These are phyloP conservation scores for Seminavis robusta DNA, from an alignment of 108 stramenopile genomes.

Conservation along the genomic window DNA sequence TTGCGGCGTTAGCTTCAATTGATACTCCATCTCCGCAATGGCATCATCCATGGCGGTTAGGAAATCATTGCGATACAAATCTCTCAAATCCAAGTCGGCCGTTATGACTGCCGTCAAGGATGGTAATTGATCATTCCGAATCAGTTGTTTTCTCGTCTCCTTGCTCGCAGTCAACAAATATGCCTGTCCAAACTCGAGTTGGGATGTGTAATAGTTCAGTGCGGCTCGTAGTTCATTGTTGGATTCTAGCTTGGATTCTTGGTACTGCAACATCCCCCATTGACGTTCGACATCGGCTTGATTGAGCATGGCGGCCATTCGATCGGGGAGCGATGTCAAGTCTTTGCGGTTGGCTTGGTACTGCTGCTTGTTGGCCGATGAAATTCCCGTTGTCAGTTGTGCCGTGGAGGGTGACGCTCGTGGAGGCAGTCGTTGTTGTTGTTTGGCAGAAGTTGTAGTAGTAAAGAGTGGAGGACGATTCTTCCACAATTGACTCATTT, in stretches of 20 bases:
- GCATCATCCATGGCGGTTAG: conserved; percentile 65
- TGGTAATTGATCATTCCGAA: conserved; percentile 59
- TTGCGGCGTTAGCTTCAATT: conserved; percentile 5
- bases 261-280: conserved; percentile 34
- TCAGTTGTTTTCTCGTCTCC: conserved; percentile 40
- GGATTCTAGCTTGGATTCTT: conserved; percentile 32
- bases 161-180: conserved; percentile 35
- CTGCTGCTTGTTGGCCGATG: conserved; percentile 24
- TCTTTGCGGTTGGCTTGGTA: conserved; percentile 21
- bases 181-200: conserved; percentile 19
- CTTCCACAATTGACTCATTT: too few relatives aligned
- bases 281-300: conserved; percentile 43
- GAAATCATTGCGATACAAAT: conserved; percentile 71
- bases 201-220: conserved; percentile 44
- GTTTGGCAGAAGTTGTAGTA: too few relatives aligned
- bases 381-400: conserved; percentile 18
- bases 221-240: conserved; percentile 39
- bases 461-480: too few relatives aligned
- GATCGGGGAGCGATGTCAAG: conserved; percentile 8
- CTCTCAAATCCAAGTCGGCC: conserved; percentile 72
- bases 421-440: too few relatives aligned
- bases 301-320: conserved; percentile 25
- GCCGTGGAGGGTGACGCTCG: too few relatives aligned
- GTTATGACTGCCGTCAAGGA: conserved; percentile 55
- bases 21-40: conserved; percentile 45